phyloP scores from a whole-genome alignment of 805 yeast species.

The Pichia nakasei region DNA sequence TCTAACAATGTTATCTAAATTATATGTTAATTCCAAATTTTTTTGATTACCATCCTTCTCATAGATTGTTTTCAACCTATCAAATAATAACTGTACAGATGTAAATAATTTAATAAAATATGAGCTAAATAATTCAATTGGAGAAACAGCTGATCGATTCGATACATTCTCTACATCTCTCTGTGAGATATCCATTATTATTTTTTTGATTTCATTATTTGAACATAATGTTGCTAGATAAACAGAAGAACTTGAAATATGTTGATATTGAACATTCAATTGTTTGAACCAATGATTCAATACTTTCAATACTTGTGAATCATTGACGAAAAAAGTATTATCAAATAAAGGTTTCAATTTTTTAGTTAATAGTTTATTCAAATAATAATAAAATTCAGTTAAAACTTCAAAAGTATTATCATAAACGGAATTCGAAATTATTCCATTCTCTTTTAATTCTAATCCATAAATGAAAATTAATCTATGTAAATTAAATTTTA shows the following conservation, averaged over 20 bases:
- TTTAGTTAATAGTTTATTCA: constrained; percentile 19
- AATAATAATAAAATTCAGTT: constrained; percentile 16
- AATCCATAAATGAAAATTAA: constrained; percentile 23
- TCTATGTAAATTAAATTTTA: constrained; percentile 21
- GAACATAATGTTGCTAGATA: constrained; percentile 23
- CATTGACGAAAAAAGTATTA: constrained; percentile 22
- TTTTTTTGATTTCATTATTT: constrained; percentile 18
- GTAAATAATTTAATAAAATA: constrained; percentile 26
- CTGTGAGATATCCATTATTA: constrained; percentile 15
- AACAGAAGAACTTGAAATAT: constrained; percentile 23
- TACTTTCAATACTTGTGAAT: constrained; percentile 18
- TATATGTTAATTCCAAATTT: constrained; percentile 11
- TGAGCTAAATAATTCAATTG: constrained; percentile 23
- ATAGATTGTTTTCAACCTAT: constrained; percentile 19
- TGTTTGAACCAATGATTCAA: constrained; percentile 21
- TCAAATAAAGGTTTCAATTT: constrained; percentile 24
- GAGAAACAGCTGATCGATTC: constrained; percentile 21
- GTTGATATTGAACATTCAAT: constrained; percentile 19
- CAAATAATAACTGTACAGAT: constrained; percentile 20
- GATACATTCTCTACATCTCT: constrained; percentile 15
- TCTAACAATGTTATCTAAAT: constrained; percentile 14
- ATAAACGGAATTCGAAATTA: constrained; percentile 17
- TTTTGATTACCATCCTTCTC: constrained; percentile 12
- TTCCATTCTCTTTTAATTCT: constrained; percentile 12
- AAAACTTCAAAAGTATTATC: constrained; percentile 23